phyloP scores from a whole-genome alignment of 257 asterid genomes.

The Solanum sejunctum region DNA sequence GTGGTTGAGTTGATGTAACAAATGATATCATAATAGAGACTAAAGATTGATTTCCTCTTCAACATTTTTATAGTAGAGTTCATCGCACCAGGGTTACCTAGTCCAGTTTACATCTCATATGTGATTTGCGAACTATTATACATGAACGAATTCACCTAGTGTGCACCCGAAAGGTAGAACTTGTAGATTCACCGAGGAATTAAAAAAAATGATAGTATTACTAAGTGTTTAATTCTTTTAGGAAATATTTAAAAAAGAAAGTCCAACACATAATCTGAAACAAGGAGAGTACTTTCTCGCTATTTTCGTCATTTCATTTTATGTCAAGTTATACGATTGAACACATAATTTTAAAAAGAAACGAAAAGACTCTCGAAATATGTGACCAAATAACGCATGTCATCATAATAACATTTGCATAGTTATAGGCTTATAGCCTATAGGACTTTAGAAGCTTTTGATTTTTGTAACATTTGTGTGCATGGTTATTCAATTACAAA shows the following conservation, averaged over 20 bases:
- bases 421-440: background rate
- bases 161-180: background rate
- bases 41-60: background rate
- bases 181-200: background rate
- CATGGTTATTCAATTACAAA: background rate
- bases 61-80: background rate
- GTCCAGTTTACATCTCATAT: background rate
- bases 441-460: background rate
- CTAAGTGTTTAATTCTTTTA: background rate
- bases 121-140: background rate
- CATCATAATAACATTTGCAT: background rate
- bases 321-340: background rate
- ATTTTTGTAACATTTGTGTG: background rate
- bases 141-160: too few relatives aligned
- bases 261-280: background rate
- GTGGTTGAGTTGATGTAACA: background rate
- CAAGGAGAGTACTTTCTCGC: background rate
- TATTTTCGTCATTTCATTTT: background rate
- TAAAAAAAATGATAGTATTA: background rate
- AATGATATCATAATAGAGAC: background rate
- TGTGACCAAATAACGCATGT: background rate
- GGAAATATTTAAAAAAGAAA: background rate
- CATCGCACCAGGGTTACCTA: fast-evolving
- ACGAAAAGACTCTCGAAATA: background rate
- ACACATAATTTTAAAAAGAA: background rate